Base-by-base conservation (phyloP, 176 grass and related monocot genomes). In the Thinopyrum elongatum region DNA sequence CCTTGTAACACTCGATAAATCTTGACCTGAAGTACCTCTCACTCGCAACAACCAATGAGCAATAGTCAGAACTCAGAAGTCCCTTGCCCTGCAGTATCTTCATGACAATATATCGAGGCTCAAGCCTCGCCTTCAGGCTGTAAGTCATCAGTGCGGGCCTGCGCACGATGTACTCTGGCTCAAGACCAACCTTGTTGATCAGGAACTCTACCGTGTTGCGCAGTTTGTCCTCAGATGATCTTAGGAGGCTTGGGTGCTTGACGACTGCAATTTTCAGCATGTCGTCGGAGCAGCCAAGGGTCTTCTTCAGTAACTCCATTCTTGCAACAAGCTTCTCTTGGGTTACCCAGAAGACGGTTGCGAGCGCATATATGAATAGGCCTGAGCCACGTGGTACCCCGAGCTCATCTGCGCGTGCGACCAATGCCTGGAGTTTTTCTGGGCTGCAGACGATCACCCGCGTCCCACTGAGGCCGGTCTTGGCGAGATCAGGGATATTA, bases 31-130 rank as follows among this genome's bases (percentile, higher is more conserved):
- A 82, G 41, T 25, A 2, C 14, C 5, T 27, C 26, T 72, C 80
- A 2, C 22, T 82, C 12, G 2, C 44, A n/a, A 0, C 11, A 55
- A 17, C 2, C 7, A 69, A 0, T 1, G 80, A 53, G 44, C 2
- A 82, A 36, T 53, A 82, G 27, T 35, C 41, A 55, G 13, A 9
- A 3, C 6, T 55, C 19, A 38, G 28, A 46, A 94, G 78, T 21
- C 90, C 87, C 59, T 88, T 88, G 27, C 59, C 58, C 68, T 74
- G 80, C 17, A 95, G 73, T 38, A 62, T 85, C 61, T 90, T 79
- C 39, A 85, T 59, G 29, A 84, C 79, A 25, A 68, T 30, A 53
- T 72, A 44, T 1, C 90, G 78, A 77, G 93, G 90, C 61, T 81
- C 33, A 2, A 74, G n/a, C 73, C 85, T 70, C 49, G 39, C 19